Conservation (phyloP, 23 red algal genomes). For the Gracilariopsis chorda region DNA sequence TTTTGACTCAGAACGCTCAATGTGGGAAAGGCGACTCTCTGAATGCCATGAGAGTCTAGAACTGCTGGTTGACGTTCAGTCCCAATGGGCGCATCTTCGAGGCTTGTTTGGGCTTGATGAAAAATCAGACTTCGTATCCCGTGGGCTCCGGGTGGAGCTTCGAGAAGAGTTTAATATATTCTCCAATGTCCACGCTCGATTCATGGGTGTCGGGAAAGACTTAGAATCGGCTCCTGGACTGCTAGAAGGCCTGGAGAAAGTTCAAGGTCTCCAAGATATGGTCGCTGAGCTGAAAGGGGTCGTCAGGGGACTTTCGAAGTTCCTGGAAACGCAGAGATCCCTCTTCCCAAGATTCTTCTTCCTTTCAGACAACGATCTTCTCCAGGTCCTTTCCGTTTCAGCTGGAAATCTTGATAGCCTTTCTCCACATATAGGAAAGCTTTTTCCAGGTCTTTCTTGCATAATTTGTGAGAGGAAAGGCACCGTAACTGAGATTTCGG, state of each 20-base stretch:
- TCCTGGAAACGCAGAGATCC: conserved; percentile 57
- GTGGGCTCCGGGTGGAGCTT: conserved; percentile 36
- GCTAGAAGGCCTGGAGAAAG: conserved; percentile 47
- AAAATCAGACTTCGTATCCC: neutral
- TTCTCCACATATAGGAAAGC: conserved; percentile 36
- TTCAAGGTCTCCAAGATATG: conserved; percentile 27
- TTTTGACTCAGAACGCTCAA: conserved; percentile 51
- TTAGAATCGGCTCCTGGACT: conserved; percentile 45
- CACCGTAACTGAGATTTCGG: neutral
- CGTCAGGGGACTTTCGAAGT: conserved; percentile 37
- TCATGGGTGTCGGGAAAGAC: conserved; percentile 18
- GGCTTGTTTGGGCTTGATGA: conserved; percentile 30
- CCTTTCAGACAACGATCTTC: conserved; percentile 58
- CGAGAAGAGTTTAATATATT: conserved; percentile 49
- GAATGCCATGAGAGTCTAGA: conserved; percentile 40
- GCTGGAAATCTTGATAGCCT: neutral
- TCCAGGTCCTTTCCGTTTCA: conserved; percentile 51
- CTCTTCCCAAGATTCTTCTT: conserved; percentile 68
- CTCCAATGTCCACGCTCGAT: conserved; percentile 47
- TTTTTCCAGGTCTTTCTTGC: conserved; percentile 61
- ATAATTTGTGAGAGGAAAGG: neutral
- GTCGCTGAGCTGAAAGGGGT: conserved; percentile 25
- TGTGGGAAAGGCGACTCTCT: conserved; percentile 59
- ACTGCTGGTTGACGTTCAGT: conserved; percentile 52
- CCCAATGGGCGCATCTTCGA: conserved; percentile 58